Percentiles rank a stretch among this genome's conserved stretches.
phyloP scores from a whole-genome alignment of 2,329 filamentous ascomycete genomes.

The Lachnellula hyalina region DNA sequence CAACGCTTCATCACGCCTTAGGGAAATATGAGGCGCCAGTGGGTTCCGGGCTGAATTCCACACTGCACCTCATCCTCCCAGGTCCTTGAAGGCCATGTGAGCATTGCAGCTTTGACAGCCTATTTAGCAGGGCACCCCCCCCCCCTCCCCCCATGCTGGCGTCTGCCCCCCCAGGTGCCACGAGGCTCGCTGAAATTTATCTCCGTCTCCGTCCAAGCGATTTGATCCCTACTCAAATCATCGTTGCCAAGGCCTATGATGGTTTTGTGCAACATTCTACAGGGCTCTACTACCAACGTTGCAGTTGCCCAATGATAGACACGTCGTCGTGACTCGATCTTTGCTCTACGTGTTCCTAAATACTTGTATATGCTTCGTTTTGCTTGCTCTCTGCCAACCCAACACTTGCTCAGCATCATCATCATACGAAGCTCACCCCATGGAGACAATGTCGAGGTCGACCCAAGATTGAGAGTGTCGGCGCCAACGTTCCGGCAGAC shows the following conservation, averaged over 20 bases:
- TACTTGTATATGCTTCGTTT: conserved; percentile 1
- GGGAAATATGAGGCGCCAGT: background rate
- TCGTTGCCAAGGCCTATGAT: conserved; percentile 1
- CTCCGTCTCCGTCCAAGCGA: conserved; percentile 3
- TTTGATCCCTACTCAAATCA: conserved; percentile 6
- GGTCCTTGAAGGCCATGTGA: background rate
- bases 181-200: conserved; percentile 10
- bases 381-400: background rate
- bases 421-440: background rate
- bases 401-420: background rate
- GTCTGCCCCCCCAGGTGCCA: conserved; percentile 9
- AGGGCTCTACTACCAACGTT: background rate
- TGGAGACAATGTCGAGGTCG: background rate
- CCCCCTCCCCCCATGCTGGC: conserved; percentile 1
- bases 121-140: background rate
- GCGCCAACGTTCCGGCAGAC: background rate
- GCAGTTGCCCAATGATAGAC: background rate
- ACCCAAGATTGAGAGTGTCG: background rate
- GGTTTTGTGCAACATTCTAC: background rate
- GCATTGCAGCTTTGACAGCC: conserved; percentile 6
- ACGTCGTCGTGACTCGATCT: background rate
- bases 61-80: background rate
- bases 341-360: background rate
- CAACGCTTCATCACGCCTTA: background rate
- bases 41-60: background rate